phyloP scores from a whole-genome alignment of 768 basidiomycete species.

The Auriculariales sp. region DNA sequence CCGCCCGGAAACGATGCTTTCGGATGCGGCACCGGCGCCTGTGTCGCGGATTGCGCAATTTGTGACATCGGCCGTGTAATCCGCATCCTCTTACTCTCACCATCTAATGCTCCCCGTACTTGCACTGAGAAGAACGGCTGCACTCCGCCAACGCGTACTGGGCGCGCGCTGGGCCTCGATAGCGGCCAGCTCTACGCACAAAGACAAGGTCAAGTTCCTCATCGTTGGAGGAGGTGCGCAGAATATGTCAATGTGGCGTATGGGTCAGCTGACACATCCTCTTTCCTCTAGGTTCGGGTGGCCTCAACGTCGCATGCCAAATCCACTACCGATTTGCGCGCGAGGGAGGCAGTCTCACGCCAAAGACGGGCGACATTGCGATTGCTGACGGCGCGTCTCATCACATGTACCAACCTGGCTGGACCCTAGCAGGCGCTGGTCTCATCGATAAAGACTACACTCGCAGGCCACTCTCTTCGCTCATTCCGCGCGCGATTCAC shows the following conservation, averaged over 20 bases:
- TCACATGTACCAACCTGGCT: slow-evolving; percentile 94
- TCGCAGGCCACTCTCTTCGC: slow-evolving; percentile 36
- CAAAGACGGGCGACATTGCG: slow-evolving; percentile 53
- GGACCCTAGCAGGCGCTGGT: slow-evolving; percentile 91
- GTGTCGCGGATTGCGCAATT: too few relatives aligned
- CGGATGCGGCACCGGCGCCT: too few relatives aligned
- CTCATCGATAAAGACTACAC: slow-evolving; percentile 43
- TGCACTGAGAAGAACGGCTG: too few relatives aligned
- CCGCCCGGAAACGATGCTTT: too few relatives aligned
- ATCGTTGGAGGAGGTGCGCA: slow-evolving; percentile 75
- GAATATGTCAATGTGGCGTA: too few relatives aligned
- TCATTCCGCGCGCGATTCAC: slow-evolving; percentile 63
- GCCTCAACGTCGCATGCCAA: slow-evolving; percentile 75
- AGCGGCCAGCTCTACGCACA: too few relatives aligned
- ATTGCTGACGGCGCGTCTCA: slow-evolving; percentile 70
- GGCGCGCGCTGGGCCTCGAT: too few relatives aligned
- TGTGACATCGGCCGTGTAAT: too few relatives aligned
- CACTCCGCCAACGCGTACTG: too few relatives aligned
- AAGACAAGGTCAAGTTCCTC: slow-evolving; percentile 63
- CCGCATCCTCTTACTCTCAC: too few relatives aligned
- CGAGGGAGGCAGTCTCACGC: slow-evolving; percentile 48
- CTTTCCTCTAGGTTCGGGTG: slow-evolving; percentile 72
- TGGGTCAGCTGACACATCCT: too few relatives aligned
- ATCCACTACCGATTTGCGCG: slow-evolving; percentile 66
- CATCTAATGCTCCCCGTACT: too few relatives aligned